Base-by-base conservation (phyloP, 306 rosid genomes). In the Vigna reflexopilosa region DNA sequence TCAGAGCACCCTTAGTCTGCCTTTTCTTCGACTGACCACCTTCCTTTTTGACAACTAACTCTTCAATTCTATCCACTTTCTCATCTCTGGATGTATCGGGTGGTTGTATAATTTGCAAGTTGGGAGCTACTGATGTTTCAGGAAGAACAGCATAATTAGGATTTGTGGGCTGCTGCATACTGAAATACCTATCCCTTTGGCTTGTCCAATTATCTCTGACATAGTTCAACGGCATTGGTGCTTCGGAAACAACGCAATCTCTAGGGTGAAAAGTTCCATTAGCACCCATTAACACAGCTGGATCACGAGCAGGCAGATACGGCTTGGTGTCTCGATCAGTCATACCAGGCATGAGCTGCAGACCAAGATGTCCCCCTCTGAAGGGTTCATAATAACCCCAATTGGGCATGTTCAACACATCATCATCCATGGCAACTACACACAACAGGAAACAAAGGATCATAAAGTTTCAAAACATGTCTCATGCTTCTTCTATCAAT, bases 331-430 rank as follows among this genome's bases (percentile, higher is more conserved):
- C 98, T 4, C 90, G 92, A 72, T 94, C 97, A 11, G 83, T 81
- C 86, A 94, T 92, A 66, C 88, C 83, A 51, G 98, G 85, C 97
- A 94, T 90, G 77, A 94, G 98, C 87, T 92, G 97, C 73, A 94
- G 91, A 57, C 97, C 92, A 36, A 92, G 97, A 79, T 92, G 96
- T 13, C 93, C 91, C 26, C 92, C 92, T 72, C 91, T 94, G 73
- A 89, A 89, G 49, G 97, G 89, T 78, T 94, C 98, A 85, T 92
- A 94, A 71, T 89, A 94, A 61, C 97, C 97, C 98, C 98, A 94
- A 79, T 92, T 92, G 76, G 95, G 89, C 92, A 94, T 94, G 85
- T 92, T 94, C 87, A 94, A 72, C 9, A 91, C 89, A 86, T 94
- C 97, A 78, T 91, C 97, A 71, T 94, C 98, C 98, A 94, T 94